These are phyloP conservation scores for Clonostachys rosea DNA, from an alignment of 2,329 filamentous ascomycete genomes.

Conservation along the genomic window DNA sequence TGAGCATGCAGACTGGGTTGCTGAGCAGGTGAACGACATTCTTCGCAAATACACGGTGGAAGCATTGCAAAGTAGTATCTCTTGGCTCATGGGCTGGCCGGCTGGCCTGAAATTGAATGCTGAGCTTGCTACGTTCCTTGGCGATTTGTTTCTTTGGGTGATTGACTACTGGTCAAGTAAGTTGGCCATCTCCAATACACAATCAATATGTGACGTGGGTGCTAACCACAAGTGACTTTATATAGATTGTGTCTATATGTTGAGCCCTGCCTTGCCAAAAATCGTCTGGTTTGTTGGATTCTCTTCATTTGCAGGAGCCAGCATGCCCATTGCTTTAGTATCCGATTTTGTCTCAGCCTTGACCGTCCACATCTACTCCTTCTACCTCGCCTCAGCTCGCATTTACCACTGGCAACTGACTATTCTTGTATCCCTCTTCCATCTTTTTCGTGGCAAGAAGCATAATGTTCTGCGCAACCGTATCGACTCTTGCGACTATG, in stretches of 20 bases:
- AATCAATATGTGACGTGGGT: not conserved
- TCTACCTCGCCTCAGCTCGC: constrained; percentile 92
- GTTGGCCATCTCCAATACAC: constrained; percentile 16
- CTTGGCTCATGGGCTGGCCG: constrained; percentile 94
- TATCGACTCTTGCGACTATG: constrained; percentile 98
- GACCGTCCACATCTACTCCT: constrained; percentile 95
- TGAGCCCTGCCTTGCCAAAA: constrained; percentile 76
- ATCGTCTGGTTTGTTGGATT: constrained; percentile 92
- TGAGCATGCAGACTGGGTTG: constrained; percentile 85
- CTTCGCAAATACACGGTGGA: constrained; percentile 82
- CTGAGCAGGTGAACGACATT: constrained; percentile 70
- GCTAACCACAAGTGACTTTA: no score
- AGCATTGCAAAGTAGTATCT: constrained; percentile 82
- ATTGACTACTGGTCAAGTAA: constrained; percentile 94
- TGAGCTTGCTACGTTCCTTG: constrained; percentile 88
- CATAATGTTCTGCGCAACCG: constrained; percentile 94
- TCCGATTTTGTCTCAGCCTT: constrained; percentile 89
- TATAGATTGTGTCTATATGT: constrained; percentile 68
- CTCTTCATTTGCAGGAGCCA: constrained; percentile 91
- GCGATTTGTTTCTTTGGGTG: constrained; percentile 95
- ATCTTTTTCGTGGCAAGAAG: constrained; percentile 96
- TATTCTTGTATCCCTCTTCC: constrained; percentile 95
- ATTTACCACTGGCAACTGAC: constrained; percentile 99
- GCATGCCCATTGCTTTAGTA: constrained; percentile 93
- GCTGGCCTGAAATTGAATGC: constrained; percentile 93